Evolutionary conservation across 2,329 filamentous ascomycete species (phyloP).

Genomic region (Ascochyta rabiei): DNA sequence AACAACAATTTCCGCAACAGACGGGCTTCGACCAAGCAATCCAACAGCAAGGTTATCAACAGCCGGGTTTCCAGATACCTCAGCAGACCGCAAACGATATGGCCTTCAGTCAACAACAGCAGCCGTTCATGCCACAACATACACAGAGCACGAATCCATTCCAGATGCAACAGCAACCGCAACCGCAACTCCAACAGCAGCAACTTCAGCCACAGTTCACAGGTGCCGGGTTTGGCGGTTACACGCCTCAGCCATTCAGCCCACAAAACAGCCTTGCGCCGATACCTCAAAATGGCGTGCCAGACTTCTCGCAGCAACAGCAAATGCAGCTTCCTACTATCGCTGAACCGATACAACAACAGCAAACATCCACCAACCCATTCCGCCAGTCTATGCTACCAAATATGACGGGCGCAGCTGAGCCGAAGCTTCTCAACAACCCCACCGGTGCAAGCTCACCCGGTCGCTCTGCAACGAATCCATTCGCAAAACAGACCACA

Average conservation of each 20-base stretch:
- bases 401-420: constrained; percentile 24
- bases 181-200: constrained; percentile 40
- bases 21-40: constrained; percentile 33
- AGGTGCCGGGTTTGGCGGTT: constrained; percentile 84
- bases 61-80: constrained; percentile 40
- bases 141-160: constrained; percentile 84
- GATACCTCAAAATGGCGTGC: constrained; percentile 58
- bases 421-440: constrained; percentile 41
- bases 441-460: constrained; percentile 47
- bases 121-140: constrained; percentile 61
- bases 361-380: constrained; percentile 76
- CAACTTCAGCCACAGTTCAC: constrained; percentile 67
- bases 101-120: constrained; percentile 40
- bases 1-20: constrained; percentile 43
- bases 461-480: constrained; percentile 77
- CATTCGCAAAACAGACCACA: constrained; percentile 72
- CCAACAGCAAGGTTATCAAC: constrained; percentile 23
- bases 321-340: constrained; percentile 40
- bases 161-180: constrained; percentile 71
- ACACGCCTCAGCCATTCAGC: constrained; percentile 67
- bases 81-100: constrained; percentile 49
- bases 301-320: constrained; percentile 51
- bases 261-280: constrained; percentile 51
- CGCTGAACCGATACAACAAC: constrained; percentile 54
- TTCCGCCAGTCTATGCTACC: constrained; percentile 89